Conservation (phyloP, 2,329 filamentous ascomycete species). For the Lasiodiplodia gonubiensis region DNA sequence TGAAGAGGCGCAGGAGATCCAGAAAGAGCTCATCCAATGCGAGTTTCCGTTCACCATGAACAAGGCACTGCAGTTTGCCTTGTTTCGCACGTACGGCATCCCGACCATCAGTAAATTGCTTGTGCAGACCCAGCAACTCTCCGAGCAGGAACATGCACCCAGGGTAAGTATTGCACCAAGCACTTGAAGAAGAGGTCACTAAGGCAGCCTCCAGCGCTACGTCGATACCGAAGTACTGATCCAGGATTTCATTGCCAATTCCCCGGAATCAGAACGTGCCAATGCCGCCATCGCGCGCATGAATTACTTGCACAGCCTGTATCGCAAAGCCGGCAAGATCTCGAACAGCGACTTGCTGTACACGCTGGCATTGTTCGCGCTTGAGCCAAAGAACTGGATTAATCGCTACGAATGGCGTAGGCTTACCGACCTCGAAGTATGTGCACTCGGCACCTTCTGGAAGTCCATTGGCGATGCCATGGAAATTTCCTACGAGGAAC, state of each 20-base stretch:
- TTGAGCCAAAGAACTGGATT: conserved; percentile 69
- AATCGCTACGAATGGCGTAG: conserved; percentile 71
- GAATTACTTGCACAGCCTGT: conserved; percentile 66
- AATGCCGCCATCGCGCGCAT: conserved; percentile 62
- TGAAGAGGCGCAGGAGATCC: conserved; percentile 59
- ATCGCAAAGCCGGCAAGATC: conserved; percentile 65
- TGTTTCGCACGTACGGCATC: conserved; percentile 55
- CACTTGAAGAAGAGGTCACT: background rate
- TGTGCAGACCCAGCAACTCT: conserved; percentile 42
- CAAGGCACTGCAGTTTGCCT: conserved; percentile 62
- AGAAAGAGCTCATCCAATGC: conserved; percentile 51
- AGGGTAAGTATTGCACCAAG: conserved; percentile 13
- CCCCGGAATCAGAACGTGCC: conserved; percentile 42
- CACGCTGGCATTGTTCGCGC: conserved; percentile 68
- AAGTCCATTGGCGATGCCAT: conserved; percentile 73
- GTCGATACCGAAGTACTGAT: conserved; percentile 43
- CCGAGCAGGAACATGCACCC: conserved; percentile 34
- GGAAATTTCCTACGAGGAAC: conserved; percentile 60
- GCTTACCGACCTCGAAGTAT: conserved; percentile 70
- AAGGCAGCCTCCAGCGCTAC: conserved; percentile 33
- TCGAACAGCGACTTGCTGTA: conserved; percentile 68
- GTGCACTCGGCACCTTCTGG: conserved; percentile 72
- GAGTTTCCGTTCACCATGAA: conserved; percentile 63
- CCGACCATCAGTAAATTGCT: conserved; percentile 45
- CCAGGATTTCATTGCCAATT: conserved; percentile 38